Conservation (phyloP, 345 rosid species). For the Boechera retrofracta region DNA sequence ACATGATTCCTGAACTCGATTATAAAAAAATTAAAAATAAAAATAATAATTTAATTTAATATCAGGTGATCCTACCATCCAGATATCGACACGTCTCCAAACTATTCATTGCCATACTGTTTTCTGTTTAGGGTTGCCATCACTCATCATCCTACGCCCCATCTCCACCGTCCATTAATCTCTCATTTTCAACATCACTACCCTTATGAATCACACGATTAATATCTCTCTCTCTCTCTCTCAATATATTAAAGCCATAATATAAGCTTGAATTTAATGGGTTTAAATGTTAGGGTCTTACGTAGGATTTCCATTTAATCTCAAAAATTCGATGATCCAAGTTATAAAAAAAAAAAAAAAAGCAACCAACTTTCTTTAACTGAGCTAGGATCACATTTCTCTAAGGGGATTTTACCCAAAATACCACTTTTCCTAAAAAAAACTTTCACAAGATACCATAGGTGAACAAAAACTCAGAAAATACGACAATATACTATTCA, state of each 20-base stretch:
- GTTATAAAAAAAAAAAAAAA: background rate
- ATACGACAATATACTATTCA: too few relatives aligned
- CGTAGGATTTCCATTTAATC: constrained; percentile 4
- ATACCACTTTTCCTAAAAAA: too few relatives aligned
- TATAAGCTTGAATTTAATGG: constrained; percentile 1
- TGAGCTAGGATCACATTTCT: constrained; percentile 1
- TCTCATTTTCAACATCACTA: constrained; percentile 28
- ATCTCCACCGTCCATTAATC: constrained; percentile 53
- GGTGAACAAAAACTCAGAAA: too few relatives aligned
- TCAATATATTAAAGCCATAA: background rate
- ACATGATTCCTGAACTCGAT: constrained; percentile 60
- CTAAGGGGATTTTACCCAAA: background rate
- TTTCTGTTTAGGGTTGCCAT: constrained; percentile 42
- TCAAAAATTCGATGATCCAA: background rate
- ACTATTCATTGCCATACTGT: constrained; percentile 27
- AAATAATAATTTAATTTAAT: background rate
- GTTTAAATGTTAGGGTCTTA: constrained; percentile 30
- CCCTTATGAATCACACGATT: constrained; percentile 10
- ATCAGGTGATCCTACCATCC: constrained; percentile 49
- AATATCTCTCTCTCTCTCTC: constrained; percentile 28
- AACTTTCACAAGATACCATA: too few relatives aligned
- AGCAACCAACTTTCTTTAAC: background rate
- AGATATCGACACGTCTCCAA: constrained; percentile 53
- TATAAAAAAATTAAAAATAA: too few relatives aligned
- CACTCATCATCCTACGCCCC: constrained; percentile 7